Conservation (phyloP, 805 yeast species). For the Myxozyma vanderwaltii region DNA sequence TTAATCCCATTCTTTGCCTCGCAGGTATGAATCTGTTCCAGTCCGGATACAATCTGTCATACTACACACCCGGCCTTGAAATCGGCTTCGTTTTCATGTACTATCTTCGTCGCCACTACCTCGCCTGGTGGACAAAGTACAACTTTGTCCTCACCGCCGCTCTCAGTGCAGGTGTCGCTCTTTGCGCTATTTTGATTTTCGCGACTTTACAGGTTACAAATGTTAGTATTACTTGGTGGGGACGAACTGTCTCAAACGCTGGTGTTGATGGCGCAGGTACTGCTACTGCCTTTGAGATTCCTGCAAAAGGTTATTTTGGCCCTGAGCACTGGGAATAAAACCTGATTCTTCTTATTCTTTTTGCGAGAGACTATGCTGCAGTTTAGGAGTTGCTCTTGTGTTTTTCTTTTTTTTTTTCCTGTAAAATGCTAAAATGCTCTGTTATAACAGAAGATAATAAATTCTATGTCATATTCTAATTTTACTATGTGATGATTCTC, state of each 20-base stretch:
- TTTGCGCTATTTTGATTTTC: conserved; percentile 60
- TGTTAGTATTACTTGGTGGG: conserved; percentile 63
- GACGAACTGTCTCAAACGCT: conserved; percentile 47
- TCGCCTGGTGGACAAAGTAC: conserved; percentile 59
- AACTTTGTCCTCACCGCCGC: conserved; percentile 58
- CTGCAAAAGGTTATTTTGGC: conserved; percentile 40
- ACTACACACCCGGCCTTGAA: conserved; percentile 30
- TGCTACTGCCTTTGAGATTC: conserved; percentile 23
- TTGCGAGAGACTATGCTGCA: no score
- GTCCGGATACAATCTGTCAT: conserved; percentile 25
- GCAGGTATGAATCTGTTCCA: conserved; percentile 24
- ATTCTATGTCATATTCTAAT: no score
- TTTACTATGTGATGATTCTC: no score
- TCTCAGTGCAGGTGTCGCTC: conserved; percentile 63
- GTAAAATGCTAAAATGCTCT: no score
- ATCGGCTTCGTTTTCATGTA: conserved; percentile 45
- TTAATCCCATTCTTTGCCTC: conserved; percentile 22
- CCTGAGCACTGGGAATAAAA: conserved; percentile 35
- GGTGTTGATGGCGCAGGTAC: conserved; percentile 35
- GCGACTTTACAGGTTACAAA: conserved; percentile 53
- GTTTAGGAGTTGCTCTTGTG: no score
- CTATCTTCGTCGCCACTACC: conserved; percentile 51
- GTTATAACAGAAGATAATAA: no score
- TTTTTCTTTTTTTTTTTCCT: no score
- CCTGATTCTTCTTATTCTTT: no score